Evolutionary conservation across 2,329 filamentous ascomycete species (phyloP), one percentile per base, ranked within the genome.

Genomic region (Nemania diffusa): DNA sequence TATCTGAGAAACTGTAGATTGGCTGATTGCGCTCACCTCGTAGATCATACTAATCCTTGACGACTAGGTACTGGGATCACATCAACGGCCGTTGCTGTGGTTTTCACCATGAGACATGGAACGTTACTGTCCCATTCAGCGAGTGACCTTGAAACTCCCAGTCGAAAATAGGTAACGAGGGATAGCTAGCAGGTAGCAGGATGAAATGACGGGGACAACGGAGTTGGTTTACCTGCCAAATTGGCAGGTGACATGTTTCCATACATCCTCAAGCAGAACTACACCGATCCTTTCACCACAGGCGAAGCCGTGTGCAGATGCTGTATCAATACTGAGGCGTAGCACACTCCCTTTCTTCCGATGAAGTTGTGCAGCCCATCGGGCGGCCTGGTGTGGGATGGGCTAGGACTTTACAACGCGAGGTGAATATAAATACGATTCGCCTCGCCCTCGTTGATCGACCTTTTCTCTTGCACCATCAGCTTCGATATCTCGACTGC

Each of bases 171-270:
- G 8, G 34, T 34, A 51, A 11, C 17, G 42, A 27, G 32, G 44
- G 17, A 34, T 34, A 26, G 17, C 44, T n/a, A n/a, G n/a, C n/a
- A n/a, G n/a, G n/a, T 29, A 11, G 56, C 6, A 57, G 56, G 56
- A 60, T 58, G 55, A 20, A 40, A 40, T 44, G 40, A 52, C 37
- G 44, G 37, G n/a, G 34, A 42, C n/a, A 22, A 53, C 46, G 57
- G 60, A 27, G 46, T 8, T 17, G n/a, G 22, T 17, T 40, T 15
- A 42, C 57, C 53, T n/a, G 57, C 57, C 48, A 57, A 58, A 44
- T 15, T 29, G 58, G 66, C 46, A 68, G 62, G 66, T 68, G 62
- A 65, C 50, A 59, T 53, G 26, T 48, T 27, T 58, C 34, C 37
- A 32, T 55, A 27, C 42, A 50, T 22, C 24, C 29, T 48, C 26